Evolutionary conservation across 2,329 filamentous ascomycete species (phyloP).

Genomic region (Aspergillus eucalypticola): DNA sequence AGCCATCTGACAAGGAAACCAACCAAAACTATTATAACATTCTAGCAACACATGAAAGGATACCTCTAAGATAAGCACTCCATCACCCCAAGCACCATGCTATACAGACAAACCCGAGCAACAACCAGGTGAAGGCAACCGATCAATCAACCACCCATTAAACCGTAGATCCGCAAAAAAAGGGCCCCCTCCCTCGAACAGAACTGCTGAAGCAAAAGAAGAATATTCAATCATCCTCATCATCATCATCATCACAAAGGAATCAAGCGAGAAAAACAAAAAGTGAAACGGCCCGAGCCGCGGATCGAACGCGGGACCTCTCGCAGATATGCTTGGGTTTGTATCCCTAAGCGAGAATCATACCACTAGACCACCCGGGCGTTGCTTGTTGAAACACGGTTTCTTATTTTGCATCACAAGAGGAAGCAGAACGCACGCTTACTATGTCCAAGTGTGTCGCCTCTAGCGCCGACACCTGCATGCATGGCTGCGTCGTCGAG

Average conservation of each 20-base stretch:
- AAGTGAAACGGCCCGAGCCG: constrained; percentile 18
- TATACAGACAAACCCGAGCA: background rate
- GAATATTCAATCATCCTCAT: background rate
- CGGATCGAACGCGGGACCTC: constrained; percentile 30
- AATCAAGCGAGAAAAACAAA: background rate
- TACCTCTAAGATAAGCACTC: background rate
- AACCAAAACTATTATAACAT: too few relatives aligned
- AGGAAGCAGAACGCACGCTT: background rate
- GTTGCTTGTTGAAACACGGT: background rate
- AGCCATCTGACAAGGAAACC: too few relatives aligned
- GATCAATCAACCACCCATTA: background rate
- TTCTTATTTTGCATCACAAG: background rate
- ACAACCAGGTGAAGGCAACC: background rate
- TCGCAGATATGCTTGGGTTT: constrained; percentile 27
- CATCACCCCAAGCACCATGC: background rate
- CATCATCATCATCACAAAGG: background rate
- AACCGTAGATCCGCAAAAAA: background rate
- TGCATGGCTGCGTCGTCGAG: constrained; percentile 19
- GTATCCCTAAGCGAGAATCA: constrained; percentile 68
- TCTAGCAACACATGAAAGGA: background rate
- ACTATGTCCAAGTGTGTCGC: background rate
- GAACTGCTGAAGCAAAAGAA: background rate
- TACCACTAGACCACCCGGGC: constrained; percentile 64
- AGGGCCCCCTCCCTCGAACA: background rate
- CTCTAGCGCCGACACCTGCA: constrained; percentile 14